These are phyloP conservation scores for Acephala macrosclerotiorum DNA, from an alignment of 2,329 filamentous ascomycete genomes.

Conservation along the genomic window DNA sequence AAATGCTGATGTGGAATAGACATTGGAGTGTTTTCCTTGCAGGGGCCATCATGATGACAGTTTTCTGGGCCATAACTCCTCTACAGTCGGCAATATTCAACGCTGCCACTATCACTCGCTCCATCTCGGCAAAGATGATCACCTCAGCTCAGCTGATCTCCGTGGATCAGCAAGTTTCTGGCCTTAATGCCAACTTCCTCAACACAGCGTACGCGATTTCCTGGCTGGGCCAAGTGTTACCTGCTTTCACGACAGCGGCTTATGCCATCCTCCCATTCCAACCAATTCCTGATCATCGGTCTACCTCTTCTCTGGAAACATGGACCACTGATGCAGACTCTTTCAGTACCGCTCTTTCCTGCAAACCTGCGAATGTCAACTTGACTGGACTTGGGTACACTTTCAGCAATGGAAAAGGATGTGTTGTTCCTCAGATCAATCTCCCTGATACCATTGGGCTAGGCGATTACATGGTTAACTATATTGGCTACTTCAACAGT, in stretches of 20 bases:
- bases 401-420: constrained; percentile 50
- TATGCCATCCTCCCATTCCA: constrained; percentile 54
- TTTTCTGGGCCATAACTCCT: constrained; percentile 63
- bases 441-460: not conserved
- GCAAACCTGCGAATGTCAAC: constrained; percentile 27
- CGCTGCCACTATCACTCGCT: constrained; percentile 42
- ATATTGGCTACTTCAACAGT: constrained; percentile 52
- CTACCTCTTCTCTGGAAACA: constrained; percentile 16
- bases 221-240: constrained; percentile 54
- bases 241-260: constrained; percentile 51
- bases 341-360: constrained; percentile 39
- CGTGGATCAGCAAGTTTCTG: constrained; percentile 39
- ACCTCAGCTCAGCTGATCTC: constrained; percentile 41
- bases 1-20: constrained; percentile 37
- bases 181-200: constrained; percentile 48
- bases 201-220: constrained; percentile 55
- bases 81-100: constrained; percentile 63
- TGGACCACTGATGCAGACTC: constrained; percentile 42
- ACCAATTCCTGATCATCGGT: not conserved
- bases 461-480: constrained; percentile 36
- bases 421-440: constrained; percentile 40
- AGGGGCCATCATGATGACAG: constrained; percentile 55
- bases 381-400: constrained; percentile 44
- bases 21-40: constrained; percentile 62
- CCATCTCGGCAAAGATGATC: constrained; percentile 11